Percentiles rank a stretch among this genome's conserved stretches.
These are phyloP conservation scores for Cordyceps sp. DNA, from an alignment of 2,329 filamentous ascomycete species.

Conservation along the genomic window DNA sequence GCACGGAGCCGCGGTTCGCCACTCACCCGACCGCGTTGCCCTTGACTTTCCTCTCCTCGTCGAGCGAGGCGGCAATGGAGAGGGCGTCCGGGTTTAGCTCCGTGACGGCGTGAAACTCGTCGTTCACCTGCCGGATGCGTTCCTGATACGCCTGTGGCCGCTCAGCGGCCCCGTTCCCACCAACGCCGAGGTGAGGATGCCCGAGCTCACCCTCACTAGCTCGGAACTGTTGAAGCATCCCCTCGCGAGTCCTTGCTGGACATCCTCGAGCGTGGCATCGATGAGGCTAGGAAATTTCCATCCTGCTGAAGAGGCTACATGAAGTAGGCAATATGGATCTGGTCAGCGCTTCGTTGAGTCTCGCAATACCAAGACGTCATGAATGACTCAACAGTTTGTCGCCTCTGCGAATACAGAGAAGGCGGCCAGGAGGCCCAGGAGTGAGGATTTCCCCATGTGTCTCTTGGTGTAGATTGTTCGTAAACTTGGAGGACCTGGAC, in stretches of 20 bases:
- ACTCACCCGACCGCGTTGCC: background rate
- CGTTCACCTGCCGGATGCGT: constrained; percentile 10
- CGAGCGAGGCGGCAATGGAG: constrained; percentile 13
- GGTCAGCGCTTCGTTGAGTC: background rate
- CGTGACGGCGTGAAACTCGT: constrained; percentile 12
- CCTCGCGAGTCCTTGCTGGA: background rate
- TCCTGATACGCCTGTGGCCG: constrained; percentile 9
- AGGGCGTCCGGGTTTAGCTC: constrained; percentile 20
- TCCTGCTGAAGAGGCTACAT: background rate
- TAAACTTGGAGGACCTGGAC: no score
- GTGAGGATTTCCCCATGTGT: no score
- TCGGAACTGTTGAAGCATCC: background rate
- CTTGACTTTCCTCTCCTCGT: constrained; percentile 13
- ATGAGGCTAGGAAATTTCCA: background rate
- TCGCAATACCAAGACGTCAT: no score
- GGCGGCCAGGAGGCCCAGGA: no score
- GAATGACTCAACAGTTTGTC: background rate
- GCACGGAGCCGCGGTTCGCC: background rate
- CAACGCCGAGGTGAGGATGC: no score
- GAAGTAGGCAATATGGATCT: background rate
- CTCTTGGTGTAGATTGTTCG: no score
- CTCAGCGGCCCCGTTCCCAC: no score
- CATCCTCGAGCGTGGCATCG: background rate
- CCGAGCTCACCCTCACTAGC: background rate
- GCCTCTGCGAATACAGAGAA: no score